Conservation (phyloP, 257 asterid genomes). For the Fraxinus pennsylvanica region DNA sequence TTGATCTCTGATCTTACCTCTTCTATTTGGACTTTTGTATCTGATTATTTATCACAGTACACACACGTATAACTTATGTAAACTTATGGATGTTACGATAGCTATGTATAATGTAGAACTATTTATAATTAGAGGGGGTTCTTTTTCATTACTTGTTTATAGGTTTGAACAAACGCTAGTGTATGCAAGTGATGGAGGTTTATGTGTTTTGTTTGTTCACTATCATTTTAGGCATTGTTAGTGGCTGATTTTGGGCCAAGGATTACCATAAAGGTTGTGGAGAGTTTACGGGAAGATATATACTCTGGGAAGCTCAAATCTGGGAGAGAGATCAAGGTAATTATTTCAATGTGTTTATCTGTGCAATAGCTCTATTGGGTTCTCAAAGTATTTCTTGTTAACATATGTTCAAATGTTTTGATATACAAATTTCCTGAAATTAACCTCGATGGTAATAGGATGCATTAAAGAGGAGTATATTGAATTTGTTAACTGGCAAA, state of each 20-base stretch:
- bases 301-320: conserved; percentile 90
- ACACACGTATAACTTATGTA: not conserved
- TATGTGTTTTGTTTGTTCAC: conserved; percentile 7
- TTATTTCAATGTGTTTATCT: not conserved
- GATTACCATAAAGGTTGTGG: conserved; percentile 86
- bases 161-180: not conserved
- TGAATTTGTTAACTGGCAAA: conserved; percentile 74
- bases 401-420: not conserved
- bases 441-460: conserved; percentile 45
- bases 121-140: not conserved
- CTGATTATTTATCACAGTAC: not conserved
- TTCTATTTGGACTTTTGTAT: not conserved
- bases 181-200: not conserved
- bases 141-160: not conserved
- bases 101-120: not conserved
- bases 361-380: not conserved
- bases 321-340: conserved; percentile 88
- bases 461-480: conserved; percentile 74
- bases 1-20: not conserved
- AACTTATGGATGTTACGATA: not conserved
- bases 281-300: conserved; percentile 88
- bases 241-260: conserved; percentile 97
- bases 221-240: conserved; percentile 54
- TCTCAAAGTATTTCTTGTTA: not conserved
- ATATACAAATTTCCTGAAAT: conserved; percentile 20